Percentiles rank a stretch among this genome's conserved stretches.
phyloP scores from a whole-genome alignment of 2,329 filamentous ascomycete genomes.

The Colletotrichum sp. region DNA sequence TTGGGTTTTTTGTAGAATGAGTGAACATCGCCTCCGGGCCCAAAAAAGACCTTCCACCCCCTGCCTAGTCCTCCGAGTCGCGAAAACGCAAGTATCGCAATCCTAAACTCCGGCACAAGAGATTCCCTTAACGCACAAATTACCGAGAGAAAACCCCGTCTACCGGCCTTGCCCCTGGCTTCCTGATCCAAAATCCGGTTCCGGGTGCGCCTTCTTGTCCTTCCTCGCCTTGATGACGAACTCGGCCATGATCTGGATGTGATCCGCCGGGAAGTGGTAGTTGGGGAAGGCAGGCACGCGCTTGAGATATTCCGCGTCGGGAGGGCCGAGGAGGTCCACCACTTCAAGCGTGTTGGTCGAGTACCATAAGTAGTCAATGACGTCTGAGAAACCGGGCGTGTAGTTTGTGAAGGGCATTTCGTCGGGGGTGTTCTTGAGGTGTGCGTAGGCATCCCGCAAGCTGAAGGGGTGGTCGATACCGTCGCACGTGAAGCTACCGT shows the following conservation, averaged over 20 bases:
- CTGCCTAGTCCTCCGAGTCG: slow-evolving; percentile 17
- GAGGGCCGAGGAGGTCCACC: slow-evolving; percentile 82
- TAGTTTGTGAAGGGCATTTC: slow-evolving; percentile 97
- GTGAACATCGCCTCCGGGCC: slow-evolving; percentile 7
- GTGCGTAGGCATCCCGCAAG: slow-evolving; percentile 86
- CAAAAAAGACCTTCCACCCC: slow-evolving; percentile 5
- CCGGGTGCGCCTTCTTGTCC: slow-evolving; percentile 71
- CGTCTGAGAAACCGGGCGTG: slow-evolving; percentile 88
- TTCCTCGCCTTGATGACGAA: slow-evolving; percentile 89
- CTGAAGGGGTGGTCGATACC: slow-evolving; percentile 96
- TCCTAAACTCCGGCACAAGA: slow-evolving; percentile 25
- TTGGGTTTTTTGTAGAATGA: background rate
- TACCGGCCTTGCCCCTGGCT: slow-evolving; percentile 24
- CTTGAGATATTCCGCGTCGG: slow-evolving; percentile 84
- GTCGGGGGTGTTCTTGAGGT: slow-evolving; percentile 80
- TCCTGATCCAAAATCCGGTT: slow-evolving; percentile 63
- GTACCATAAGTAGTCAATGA: slow-evolving; percentile 98
- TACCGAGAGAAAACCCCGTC: background rate
- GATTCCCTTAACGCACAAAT: slow-evolving; percentile 15
- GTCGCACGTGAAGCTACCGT: slow-evolving; percentile 90
- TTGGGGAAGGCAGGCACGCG: slow-evolving; percentile 91
- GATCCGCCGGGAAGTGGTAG: slow-evolving; percentile 93
- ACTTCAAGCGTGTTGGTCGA: slow-evolving; percentile 89
- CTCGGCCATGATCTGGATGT: slow-evolving; percentile 87
- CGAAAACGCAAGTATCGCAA: slow-evolving; percentile 20